Conservation (phyloP, 2,329 filamentous ascomycete genomes). For the Sporothrix sp. region DNA sequence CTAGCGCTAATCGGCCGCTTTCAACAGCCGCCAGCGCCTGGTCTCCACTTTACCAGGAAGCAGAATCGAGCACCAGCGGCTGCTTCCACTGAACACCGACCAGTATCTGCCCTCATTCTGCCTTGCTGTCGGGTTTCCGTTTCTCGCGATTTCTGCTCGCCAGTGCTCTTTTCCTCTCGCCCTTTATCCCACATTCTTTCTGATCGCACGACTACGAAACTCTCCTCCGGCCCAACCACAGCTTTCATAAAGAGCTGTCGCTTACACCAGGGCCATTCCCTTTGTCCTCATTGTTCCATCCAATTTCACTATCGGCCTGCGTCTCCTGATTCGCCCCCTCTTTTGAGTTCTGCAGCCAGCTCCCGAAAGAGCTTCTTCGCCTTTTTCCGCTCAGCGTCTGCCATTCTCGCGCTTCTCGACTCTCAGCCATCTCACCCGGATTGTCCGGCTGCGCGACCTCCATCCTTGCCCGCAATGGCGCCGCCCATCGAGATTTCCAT, state of each 20-base stretch:
- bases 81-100: not conserved
- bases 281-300: not conserved
- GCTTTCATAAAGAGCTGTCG: too few species aligned
- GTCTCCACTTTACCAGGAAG: conserved; percentile 6
- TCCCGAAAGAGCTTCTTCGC: not conserved
- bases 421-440: too few species aligned
- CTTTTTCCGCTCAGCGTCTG: not conserved
- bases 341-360: not conserved
- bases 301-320: not conserved
- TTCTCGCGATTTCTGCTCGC: not conserved
- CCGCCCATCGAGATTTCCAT: conserved; percentile 59
- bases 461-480: conserved; percentile 41
- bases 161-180: not conserved
- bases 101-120: not conserved
- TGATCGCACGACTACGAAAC: too few species aligned
- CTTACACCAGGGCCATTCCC: not conserved
- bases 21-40: not conserved
- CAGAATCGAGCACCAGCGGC: not conserved
- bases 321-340: not conserved
- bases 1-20: conserved; percentile 9
- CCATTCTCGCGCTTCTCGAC: not conserved
- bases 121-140: not conserved
- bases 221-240: too few species aligned
- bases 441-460: too few species aligned
- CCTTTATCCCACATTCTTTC: not conserved